These are phyloP conservation scores for Colletotrichum sp. DNA, from an alignment of 2,329 filamentous ascomycete species.

Conservation along the genomic window DNA sequence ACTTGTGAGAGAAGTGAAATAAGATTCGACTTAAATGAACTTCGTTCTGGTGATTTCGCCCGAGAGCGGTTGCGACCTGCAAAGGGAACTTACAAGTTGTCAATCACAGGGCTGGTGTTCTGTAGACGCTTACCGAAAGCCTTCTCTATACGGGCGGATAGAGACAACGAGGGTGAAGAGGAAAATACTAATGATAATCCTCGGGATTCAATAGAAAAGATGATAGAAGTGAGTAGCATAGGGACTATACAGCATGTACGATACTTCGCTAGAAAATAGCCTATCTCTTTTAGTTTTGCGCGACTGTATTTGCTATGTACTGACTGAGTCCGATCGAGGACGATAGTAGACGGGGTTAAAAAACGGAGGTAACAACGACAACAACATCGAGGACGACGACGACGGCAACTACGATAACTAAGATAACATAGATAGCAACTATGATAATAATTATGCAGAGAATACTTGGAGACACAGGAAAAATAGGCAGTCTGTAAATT, in stretches of 20 bases:
- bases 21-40: background rate
- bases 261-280: background rate
- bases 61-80: background rate
- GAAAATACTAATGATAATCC: background rate
- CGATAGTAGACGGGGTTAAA: background rate
- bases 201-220: background rate
- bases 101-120: background rate
- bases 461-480: background rate
- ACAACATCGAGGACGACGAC: background rate
- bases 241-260: background rate
- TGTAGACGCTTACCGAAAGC: accelerated
- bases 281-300: slow-evolving; percentile 3
- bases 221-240: background rate
- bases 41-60: background rate
- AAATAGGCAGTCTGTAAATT: background rate
- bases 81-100: background rate
- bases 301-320: background rate
- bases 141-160: background rate
- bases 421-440: background rate
- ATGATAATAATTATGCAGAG: background rate
- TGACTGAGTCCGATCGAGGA: background rate
- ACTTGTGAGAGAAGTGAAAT: background rate
- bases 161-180: background rate
- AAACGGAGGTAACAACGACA: background rate
- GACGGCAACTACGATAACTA: background rate